Percentiles rank a stretch among this genome's conserved stretches.
Evolutionary conservation across 495 filamentous ascomycete genomes (phyloP).

Genomic region (Hyaloscypha finlandica): DNA sequence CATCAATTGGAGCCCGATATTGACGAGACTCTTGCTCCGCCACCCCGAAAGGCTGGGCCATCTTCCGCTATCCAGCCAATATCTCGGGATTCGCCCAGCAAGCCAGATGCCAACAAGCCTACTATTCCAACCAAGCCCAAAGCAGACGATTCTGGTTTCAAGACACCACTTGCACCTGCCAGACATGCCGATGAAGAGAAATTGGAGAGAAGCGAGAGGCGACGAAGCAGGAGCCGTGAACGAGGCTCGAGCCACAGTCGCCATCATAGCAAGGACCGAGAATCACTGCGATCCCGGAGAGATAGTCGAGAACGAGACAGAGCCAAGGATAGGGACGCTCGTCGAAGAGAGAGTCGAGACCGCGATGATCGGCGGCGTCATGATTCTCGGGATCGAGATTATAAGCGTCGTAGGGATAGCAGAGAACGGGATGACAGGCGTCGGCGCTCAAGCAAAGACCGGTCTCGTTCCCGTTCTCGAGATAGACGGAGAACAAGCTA

Average conservation of each 20-base stretch:
- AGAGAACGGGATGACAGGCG: constrained; percentile 24
- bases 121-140: constrained; percentile 26
- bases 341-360: constrained; percentile 22
- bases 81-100: constrained; percentile 24
- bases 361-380: constrained; percentile 20
- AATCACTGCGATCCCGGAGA: constrained; percentile 22
- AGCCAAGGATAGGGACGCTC: constrained; percentile 2
- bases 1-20: constrained; percentile 50
- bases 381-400: constrained; percentile 27
- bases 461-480: constrained; percentile 30
- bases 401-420: constrained; percentile 35
- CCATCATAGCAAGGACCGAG: constrained; percentile 26
- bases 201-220: constrained; percentile 22
- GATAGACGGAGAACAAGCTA: constrained; percentile 38
- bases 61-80: constrained; percentile 57
- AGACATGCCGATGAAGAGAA: constrained; percentile 25
- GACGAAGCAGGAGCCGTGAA: constrained; percentile 29
- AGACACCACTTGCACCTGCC: constrained; percentile 29
- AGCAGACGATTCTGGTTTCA: constrained; percentile 27
- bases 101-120: constrained; percentile 24
- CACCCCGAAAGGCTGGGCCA: constrained; percentile 50
- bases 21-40: constrained; percentile 53
- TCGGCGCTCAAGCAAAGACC: constrained; percentile 16
- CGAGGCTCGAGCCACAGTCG: constrained; percentile 23
- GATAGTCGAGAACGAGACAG: constrained; percentile 26